These are phyloP conservation scores for Daldinia sp. DNA, from an alignment of 2,329 filamentous ascomycete species.

Conservation along the genomic window DNA sequence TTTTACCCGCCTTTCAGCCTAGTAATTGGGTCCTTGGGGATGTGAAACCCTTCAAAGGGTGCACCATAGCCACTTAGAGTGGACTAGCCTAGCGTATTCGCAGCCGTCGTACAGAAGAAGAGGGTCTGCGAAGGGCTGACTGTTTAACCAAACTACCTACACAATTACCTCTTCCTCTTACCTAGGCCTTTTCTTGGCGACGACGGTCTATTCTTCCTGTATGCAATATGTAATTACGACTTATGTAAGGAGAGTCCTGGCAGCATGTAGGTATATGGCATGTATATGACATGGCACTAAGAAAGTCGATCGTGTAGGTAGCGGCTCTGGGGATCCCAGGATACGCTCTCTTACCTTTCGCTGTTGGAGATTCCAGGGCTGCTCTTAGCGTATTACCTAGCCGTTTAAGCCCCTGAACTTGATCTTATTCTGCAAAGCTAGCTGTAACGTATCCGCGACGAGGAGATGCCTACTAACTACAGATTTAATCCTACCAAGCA, in stretches of 20 bases:
- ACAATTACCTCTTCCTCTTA: too few relatives aligned
- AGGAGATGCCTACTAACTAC: too few relatives aligned
- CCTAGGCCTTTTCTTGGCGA: neutral
- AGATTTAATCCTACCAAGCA: too few relatives aligned
- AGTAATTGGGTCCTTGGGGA: neutral
- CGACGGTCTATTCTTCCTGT: neutral
- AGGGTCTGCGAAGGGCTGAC: neutral
- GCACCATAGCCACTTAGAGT: neutral
- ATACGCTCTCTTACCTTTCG: neutral
- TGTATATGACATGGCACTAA: neutral
- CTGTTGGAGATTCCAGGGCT: slow-evolving; percentile 5
- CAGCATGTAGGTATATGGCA: slow-evolving; percentile 7
- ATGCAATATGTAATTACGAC: neutral
- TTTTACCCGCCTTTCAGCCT: neutral
- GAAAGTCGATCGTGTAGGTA: slow-evolving; percentile 1
- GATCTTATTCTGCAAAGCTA: too few relatives aligned
- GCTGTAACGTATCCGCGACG: too few relatives aligned
- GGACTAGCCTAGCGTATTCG: neutral
- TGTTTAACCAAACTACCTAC: neutral
- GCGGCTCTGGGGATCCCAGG: slow-evolving; percentile 4
- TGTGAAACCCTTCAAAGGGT: neutral
- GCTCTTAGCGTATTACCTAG: slow-evolving; percentile 1
- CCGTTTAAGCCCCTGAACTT: slow-evolving; percentile 1
- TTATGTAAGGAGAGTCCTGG: neutral
- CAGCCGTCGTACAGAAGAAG: neutral